Base-by-base conservation (phyloP, 192 early-diverging fungal genomes). In the Funneliformis mosseae region DNA sequence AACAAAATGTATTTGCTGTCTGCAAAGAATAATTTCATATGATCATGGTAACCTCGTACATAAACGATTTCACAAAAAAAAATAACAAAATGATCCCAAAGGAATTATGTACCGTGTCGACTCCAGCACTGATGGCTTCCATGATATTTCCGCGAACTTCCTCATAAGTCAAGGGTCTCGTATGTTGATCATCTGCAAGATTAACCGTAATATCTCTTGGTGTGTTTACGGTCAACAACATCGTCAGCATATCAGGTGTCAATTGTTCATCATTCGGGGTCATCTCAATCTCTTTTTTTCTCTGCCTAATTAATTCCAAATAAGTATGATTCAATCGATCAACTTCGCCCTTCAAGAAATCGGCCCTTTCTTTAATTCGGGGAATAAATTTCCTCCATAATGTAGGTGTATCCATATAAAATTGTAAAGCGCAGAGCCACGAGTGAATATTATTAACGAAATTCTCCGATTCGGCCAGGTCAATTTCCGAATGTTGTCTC, bases 191-290 rank as follows among this genome's bases (percentile, higher is more conserved):
- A 41, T 69, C 45, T 59, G 48, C 9, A 41, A 50, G 69, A 10
- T 63, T 61, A 43, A 8, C 14, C 43, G 38, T 71, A 71, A 60
- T 25, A 71, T 61, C 68, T 14, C 78, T 50, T n/a, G 66, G n/a
- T 12, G 78, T 79, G 39, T 79, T 79, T 42, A 61, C 38, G 6
- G 46, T 69, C 43, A 79, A 79, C 16, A 79, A 79, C 68, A 67
- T 60, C 48, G 66, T 43, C 27, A 79, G 43, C 8, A 71, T 39
- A 61, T 79, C 78, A 61, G 45, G 8, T 61, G 8, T 39, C 55
- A 79, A 60, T 48, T 18, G 16, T 2, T 48, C 63, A 55, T 69
- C 55, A 23, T n/a, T 11, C 14, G 46, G 33, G 11, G 33, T 42
- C 10, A 10, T 79, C 9, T 71, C 68, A 69, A 79, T 69, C 16